Evolutionary conservation across 208 protist genomes (phyloP).

Genomic region (Leishmania tropica): DNA sequence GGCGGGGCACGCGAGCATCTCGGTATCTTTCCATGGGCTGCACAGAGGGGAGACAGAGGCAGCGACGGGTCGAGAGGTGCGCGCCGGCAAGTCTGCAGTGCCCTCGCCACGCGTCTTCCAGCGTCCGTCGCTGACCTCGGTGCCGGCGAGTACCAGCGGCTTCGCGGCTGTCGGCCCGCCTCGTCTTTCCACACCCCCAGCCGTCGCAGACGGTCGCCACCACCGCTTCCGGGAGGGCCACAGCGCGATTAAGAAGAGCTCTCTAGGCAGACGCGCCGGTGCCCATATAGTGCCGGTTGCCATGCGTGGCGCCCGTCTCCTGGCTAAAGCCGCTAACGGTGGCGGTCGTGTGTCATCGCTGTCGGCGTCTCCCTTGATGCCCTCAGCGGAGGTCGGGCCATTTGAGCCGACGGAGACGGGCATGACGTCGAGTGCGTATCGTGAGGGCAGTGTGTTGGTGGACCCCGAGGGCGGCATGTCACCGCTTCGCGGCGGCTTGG

Average conservation of each 20-base stretch:
- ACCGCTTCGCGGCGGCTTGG: neutral
- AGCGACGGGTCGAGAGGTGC: too few species aligned
- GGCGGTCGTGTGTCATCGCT: neutral
- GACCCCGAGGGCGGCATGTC: slow-evolving; percentile 21
- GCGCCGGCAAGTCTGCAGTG: neutral
- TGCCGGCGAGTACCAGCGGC: neutral
- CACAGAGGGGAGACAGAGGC: too few species aligned
- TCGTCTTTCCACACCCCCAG: neutral
- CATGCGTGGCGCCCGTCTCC: neutral
- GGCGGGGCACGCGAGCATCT: neutral
- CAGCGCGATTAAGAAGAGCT: neutral
- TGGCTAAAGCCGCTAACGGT: neutral
- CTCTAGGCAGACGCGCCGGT: neutral
- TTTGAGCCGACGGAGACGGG: slow-evolving; percentile 16
- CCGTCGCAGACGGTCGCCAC: too few species aligned
- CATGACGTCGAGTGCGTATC: slow-evolving; percentile 3
- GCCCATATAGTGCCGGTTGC: neutral
- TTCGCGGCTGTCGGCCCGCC: neutral
- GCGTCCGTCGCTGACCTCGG: neutral
- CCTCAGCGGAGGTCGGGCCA: neutral
- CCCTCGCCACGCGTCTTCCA: neutral
- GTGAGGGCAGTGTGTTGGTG: slow-evolving; percentile 14
- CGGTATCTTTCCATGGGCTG: neutral
- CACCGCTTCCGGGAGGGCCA: neutral
- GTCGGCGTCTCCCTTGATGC: slow-evolving; percentile 5